A percentile compares a stretch with the other conserved stretches of the same genome.
Evolutionary conservation across 352 stramenopile species (phyloP).

Genomic region (Pythium pyrilobum): DNA sequence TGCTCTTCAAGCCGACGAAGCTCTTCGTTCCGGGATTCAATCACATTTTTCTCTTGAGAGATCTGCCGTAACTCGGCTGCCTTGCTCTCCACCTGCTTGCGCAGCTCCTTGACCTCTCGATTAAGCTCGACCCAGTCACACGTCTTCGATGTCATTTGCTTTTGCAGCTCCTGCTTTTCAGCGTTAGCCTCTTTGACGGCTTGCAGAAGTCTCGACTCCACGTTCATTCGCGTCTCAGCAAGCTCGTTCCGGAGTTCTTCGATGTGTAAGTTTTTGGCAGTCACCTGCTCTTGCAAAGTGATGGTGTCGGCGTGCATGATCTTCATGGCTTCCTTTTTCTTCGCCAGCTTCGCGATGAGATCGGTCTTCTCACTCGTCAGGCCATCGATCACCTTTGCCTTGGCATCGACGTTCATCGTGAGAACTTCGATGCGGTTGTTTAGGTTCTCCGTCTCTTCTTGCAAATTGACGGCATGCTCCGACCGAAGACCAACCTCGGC

Average conservation of each 20-base stretch:
- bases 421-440: slow-evolving; percentile 17
- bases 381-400: slow-evolving; percentile 16
- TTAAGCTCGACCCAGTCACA: slow-evolving; percentile 13
- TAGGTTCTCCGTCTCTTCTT: slow-evolving; percentile 6
- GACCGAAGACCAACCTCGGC: background rate
- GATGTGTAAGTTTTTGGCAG: slow-evolving; percentile 1
- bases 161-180: slow-evolving; percentile 14
- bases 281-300: slow-evolving; percentile 3
- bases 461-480: background rate
- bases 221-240: slow-evolving; percentile 19
- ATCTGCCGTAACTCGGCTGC: background rate
- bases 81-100: slow-evolving; percentile 5
- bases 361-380: slow-evolving; percentile 11
- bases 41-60: background rate
- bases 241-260: slow-evolving; percentile 24
- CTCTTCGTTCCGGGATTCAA: background rate
- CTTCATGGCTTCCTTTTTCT: background rate
- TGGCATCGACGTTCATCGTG: slow-evolving; percentile 15
- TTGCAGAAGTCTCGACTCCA: slow-evolving; percentile 1
- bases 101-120: slow-evolving; percentile 7
- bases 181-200: background rate
- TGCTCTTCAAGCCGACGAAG: background rate
- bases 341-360: slow-evolving; percentile 8
- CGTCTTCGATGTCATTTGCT: slow-evolving; percentile 15
- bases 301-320: background rate